These are phyloP conservation scores for Anthracocystis walkeri DNA, from an alignment of 1,284 basidiomycete species.

Conservation along the genomic window DNA sequence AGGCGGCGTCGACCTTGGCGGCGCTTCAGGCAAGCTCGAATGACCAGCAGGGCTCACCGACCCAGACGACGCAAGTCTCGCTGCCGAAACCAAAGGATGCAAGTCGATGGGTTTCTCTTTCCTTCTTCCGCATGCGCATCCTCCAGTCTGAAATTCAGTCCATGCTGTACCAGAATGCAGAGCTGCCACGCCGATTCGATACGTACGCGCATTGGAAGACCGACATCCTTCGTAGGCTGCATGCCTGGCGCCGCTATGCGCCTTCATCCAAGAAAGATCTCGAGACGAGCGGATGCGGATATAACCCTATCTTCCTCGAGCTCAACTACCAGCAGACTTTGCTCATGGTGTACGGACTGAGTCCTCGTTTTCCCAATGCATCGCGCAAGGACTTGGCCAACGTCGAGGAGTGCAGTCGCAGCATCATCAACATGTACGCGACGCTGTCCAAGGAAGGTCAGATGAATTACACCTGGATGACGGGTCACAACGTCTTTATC, in stretches of 20 bases:
- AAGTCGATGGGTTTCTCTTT: constrained; percentile 50
- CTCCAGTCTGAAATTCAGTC: constrained; percentile 53
- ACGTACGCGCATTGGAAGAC: constrained; percentile 48
- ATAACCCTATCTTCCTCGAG: constrained; percentile 56
- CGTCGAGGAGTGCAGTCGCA: constrained; percentile 52
- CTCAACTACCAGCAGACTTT: constrained; percentile 57
- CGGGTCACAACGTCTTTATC: constrained; percentile 51
- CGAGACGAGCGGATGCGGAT: constrained; percentile 43
- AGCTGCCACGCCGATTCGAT: constrained; percentile 50
- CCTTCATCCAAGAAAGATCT: constrained; percentile 47
- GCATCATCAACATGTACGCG: constrained; percentile 58
- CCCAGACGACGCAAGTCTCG: constrained; percentile 9
- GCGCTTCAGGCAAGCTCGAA: constrained; percentile 32
- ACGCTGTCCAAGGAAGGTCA: constrained; percentile 50
- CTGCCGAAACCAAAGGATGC: constrained; percentile 42
- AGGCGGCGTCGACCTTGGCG: constrained; percentile 48
- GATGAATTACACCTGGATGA: constrained; percentile 57
- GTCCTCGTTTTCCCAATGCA: constrained; percentile 48
- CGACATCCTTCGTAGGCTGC: constrained; percentile 45
- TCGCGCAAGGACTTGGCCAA: constrained; percentile 43
- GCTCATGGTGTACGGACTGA: constrained; percentile 51
- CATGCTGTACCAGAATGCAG: constrained; percentile 47
- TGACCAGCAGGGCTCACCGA: constrained; percentile 13
- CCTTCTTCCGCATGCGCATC: constrained; percentile 54
- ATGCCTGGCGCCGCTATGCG: constrained; percentile 46